Percentiles rank a stretch among this genome's conserved stretches.
Conservation (phyloP, 2,329 filamentous ascomycete genomes). For the Aspergillus carbonarius region DNA sequence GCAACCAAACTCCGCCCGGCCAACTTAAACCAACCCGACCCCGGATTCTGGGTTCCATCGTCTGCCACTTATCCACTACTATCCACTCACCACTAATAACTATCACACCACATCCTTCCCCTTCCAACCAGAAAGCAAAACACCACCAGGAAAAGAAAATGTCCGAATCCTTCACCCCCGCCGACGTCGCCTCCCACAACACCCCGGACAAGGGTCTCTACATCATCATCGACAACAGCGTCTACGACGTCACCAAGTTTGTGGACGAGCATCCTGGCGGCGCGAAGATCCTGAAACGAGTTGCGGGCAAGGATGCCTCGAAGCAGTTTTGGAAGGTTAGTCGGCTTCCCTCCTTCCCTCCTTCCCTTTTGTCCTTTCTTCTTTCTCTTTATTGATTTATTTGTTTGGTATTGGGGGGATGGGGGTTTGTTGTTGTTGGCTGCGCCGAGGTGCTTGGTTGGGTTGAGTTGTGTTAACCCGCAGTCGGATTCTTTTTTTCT, state of each 20-base stretch:
- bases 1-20: background rate
- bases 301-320: constrained; percentile 84
- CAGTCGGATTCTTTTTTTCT: too few relatives aligned
- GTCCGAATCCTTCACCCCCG: constrained; percentile 57
- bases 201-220: constrained; percentile 75
- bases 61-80: background rate
- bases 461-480: background rate
- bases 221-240: constrained; percentile 81
- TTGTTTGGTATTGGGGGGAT: background rate
- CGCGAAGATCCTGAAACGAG: constrained; percentile 84
- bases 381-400: background rate
- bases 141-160: too few relatives aligned
- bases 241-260: constrained; percentile 82
- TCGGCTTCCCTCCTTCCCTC: constrained; percentile 7
- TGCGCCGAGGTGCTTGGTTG: background rate
- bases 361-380: background rate
- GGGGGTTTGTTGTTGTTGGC: too few relatives aligned
- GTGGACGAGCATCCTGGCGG: constrained; percentile 86
- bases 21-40: constrained; percentile 1
- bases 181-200: constrained; percentile 79
- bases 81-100: background rate
- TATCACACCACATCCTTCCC: background rate
- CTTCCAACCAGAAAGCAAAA: constrained; percentile 39
- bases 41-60: constrained; percentile 1
- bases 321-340: constrained; percentile 89